A percentile compares a stretch with the other conserved stretches of the same genome.
Evolutionary conservation across 2,329 filamentous ascomycete genomes (phyloP).

Genomic region (Knoxdaviesia capensis): DNA sequence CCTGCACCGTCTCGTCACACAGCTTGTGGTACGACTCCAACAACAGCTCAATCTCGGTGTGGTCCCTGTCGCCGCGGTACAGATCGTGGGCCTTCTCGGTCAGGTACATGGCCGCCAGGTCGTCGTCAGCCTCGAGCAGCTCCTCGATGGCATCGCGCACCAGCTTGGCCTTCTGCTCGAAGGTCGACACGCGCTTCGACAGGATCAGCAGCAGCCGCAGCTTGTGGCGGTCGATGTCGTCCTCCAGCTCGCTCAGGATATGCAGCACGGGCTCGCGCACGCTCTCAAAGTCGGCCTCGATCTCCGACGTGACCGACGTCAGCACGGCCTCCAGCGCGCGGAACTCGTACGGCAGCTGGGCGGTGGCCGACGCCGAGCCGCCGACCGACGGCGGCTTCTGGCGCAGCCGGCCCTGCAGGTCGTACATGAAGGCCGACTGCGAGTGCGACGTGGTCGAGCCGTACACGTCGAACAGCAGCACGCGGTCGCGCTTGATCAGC

Average conservation of each 20-base stretch:
- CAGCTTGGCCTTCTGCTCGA: conserved; percentile 89
- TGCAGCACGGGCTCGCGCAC: conserved; percentile 82
- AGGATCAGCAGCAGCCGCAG: conserved; percentile 77
- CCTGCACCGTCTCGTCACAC: conserved; percentile 92
- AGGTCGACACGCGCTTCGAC: conserved; percentile 87
- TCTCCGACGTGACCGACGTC: conserved; percentile 75
- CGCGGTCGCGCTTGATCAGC: conserved; percentile 83
- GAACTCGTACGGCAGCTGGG: conserved; percentile 82
- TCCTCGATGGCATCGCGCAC: conserved; percentile 92
- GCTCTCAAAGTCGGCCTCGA: conserved; percentile 88
- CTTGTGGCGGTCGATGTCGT: conserved; percentile 92
- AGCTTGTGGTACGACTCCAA: conserved; percentile 96
- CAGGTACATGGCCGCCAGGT: conserved; percentile 85
- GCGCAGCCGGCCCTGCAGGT: conserved; percentile 77
- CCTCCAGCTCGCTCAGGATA: conserved; percentile 76
- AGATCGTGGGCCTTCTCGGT: conserved; percentile 68
- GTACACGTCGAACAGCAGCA: conserved; percentile 90
- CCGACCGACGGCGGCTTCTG: conserved; percentile 33
- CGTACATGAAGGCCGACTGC: conserved; percentile 95
- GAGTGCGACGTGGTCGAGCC: conserved; percentile 88
- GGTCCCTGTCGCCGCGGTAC: conserved; percentile 59
- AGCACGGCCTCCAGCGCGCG: conserved; percentile 87
- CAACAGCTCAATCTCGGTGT: conserved; percentile 92
- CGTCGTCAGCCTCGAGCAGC: conserved; percentile 86
- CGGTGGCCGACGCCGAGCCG: conserved; percentile 22